Evolutionary conservation across 1,139 yeast genomes (phyloP), one percentile per base, ranked within the genome.

Genomic region (Scheffersomyces parashehatae): DNA sequence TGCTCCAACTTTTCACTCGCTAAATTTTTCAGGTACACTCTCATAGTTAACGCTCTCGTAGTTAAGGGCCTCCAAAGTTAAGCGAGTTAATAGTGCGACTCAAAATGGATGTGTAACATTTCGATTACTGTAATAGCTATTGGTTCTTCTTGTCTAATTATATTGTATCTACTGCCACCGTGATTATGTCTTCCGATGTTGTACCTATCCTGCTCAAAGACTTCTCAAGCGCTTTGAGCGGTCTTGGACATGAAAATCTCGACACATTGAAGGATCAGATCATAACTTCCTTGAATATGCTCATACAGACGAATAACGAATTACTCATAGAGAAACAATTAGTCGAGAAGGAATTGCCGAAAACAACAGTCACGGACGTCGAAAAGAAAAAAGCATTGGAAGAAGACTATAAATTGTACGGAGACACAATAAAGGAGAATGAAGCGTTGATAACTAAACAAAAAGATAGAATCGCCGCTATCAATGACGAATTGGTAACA

Each of bases 351-450:
- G 40, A 46, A 28, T 38, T 58, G 14, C 46, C 45, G 11, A 40
- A 40, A 6, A 20, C 26, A 20, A 6, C 9, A 6, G 26, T 8
- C 3, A 20, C 7, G 3, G 8, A 20, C 7, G 7, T 7, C 7
- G 50, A 48, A 11, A 37, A 43, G 24, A 49, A 48, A 28, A 44
- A 40, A 34, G 53, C 48, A 10, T 45, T 53, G 34, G 47, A 47
- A 35, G 61, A 56, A 14, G 76, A 70, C 48, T 43, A 54, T 13
- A 40, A 47, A 14, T 50, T 73, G 16, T 73, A 65, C 48, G 38
- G 44, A 13, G 67, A 62, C 10, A 58, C 74, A 3, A 58, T 71
- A 5, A 50, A 49, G 16, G 79, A 73, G 46, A 74, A 74, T 49
- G 47, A 53, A 9, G 52, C 36, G 9, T 74, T 68, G 30, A 59